Base-by-base conservation (phyloP, 768 basidiomycete genomes). In the Cystofilobasidium macerans region DNA sequence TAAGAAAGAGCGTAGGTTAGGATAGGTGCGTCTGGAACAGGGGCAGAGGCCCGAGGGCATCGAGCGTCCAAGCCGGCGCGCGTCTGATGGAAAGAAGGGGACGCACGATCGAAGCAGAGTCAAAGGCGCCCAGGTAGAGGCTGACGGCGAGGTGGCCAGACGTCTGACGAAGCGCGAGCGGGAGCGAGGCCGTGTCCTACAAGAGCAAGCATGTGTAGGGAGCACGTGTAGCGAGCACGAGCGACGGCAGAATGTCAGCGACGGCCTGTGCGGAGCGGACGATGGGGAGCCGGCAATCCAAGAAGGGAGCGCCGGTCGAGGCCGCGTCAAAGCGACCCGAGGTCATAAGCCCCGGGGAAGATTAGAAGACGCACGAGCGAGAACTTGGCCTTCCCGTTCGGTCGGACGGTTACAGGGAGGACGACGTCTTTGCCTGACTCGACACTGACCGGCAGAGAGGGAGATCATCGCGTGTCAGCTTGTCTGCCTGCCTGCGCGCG, bases 121-220 rank as follows among this genome's bases (percentile, higher is more conserved):
- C 57, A 18, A 68, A 54, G 7, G 43, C 30, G 18, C 61, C 67
- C 32, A 68, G 38, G 57, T 57, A 62, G 14, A 68, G 53, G n/a
- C 61, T 63, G 32, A 68, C 54, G 22, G 45, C 36, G 42, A 68
- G 51, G 40, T 36, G 22, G 16, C 67, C 67, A 13, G 67, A 62
- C 6, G 67, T 58, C 32, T 56, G 48, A 16, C 57, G 61, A 5
- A 68, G 62, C 13, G 33, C 1, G 14, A 48, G n/a, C 5, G 61
- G 67, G 28, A 61, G 61, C 9, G 67, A 63, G 1, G 67, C 67
- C 28, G 67, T 68, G 45, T 68, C 67, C 67, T 68, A 42, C 8
- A 8, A 7, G 36, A 8, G 7, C 36, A 14, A 38, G 36, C 8
- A 7, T 7, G 36, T 14, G 8, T 7, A 7, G 36, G 8, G 36